Conservation (phyloP, 495 filamentous ascomycete genomes). For the Lophiotrema nucula region DNA sequence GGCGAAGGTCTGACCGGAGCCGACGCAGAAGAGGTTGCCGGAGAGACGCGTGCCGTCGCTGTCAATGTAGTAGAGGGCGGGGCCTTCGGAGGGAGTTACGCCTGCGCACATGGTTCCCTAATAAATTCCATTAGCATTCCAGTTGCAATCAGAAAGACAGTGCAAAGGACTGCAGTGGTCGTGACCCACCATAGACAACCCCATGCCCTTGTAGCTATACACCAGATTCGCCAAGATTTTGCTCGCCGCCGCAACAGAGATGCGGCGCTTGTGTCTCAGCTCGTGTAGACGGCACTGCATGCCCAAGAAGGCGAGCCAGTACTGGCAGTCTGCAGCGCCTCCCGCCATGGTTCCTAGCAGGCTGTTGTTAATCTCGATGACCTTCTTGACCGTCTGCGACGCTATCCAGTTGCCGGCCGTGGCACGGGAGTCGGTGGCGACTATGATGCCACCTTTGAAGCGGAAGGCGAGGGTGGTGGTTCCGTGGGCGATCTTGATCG, state of each 20-base stretch:
- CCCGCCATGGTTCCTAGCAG: constrained; percentile 97
- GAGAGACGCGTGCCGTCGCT: constrained; percentile 90
- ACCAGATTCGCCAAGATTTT: constrained; percentile 99
- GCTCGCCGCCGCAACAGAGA: constrained; percentile 92
- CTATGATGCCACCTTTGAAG: constrained; percentile 97
- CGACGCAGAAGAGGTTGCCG: constrained; percentile 97
- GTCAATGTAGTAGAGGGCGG: constrained; percentile 98
- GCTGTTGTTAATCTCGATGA: constrained; percentile 89
- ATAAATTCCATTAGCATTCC: not conserved
- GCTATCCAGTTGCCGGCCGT: constrained; percentile 98
- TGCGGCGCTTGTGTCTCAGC: constrained; percentile 97
- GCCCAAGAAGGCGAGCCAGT: constrained; percentile 97
- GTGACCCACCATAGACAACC: constrained; percentile 70
- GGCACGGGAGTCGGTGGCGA: constrained; percentile 94
- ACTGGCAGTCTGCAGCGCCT: constrained; percentile 98
- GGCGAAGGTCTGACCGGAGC: constrained; percentile 95
- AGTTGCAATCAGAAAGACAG: not conserved
- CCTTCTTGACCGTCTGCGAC: constrained; percentile 98
- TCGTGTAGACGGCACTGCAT: constrained; percentile 99
- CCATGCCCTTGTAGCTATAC: constrained; percentile 97
- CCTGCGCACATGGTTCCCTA: constrained; percentile 95
- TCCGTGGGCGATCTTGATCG: constrained; percentile 98
- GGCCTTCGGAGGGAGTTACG: constrained; percentile 93
- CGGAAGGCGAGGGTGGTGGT: constrained; percentile 98
- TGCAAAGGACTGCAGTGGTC: too few relatives aligned